Percentiles rank a stretch among this genome's conserved stretches.
phyloP scores from a whole-genome alignment of 164 flowering plant species.

The Buxus sempervirens region DNA sequence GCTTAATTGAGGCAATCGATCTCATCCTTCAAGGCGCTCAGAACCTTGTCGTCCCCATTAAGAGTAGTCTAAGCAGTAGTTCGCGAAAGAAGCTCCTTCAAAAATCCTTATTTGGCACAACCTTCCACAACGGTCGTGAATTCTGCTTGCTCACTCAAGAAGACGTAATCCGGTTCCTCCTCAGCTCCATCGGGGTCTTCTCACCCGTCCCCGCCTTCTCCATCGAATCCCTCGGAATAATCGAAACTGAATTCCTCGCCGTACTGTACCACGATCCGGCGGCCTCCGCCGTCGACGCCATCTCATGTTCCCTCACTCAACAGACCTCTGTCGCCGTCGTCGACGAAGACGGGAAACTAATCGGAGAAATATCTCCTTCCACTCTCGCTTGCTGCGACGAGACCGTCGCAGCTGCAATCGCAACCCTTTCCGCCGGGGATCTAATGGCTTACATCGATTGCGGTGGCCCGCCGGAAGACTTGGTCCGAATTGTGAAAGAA shows the following conservation, averaged over 20 bases:
- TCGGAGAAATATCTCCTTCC: constrained; percentile 88
- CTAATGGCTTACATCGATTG: constrained; percentile 85
- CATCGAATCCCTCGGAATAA: constrained; percentile 55
- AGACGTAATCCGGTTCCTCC: constrained; percentile 70
- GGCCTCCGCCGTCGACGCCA: constrained; percentile 39
- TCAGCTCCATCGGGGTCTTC: constrained; percentile 71
- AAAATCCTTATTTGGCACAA: constrained; percentile 22
- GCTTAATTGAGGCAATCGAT: constrained; percentile 78
- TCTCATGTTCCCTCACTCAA: constrained; percentile 39
- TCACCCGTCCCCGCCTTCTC: constrained; percentile 61
- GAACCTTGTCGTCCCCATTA: constrained; percentile 65
- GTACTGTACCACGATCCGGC: constrained; percentile 65
- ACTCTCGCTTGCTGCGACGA: constrained; percentile 73
- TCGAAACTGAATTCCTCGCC: constrained; percentile 36
- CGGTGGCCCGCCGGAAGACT: constrained; percentile 73
- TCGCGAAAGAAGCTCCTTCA: constrained; percentile 33
- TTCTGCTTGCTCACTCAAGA: constrained; percentile 91
- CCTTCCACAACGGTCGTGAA: constrained; percentile 50
- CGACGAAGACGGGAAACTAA: constrained; percentile 46
- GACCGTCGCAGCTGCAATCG: constrained; percentile 63
- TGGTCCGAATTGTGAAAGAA: constrained; percentile 45
- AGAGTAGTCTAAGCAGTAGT: constrained; percentile 11
- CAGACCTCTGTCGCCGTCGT: constrained; percentile 82
- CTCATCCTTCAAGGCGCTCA: constrained; percentile 69
- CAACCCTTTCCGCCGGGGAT: constrained; percentile 76